Percentiles rank a stretch among this genome's conserved stretches.
phyloP scores from a whole-genome alignment of 257 asterid species.

The Forsythia viridissima region DNA sequence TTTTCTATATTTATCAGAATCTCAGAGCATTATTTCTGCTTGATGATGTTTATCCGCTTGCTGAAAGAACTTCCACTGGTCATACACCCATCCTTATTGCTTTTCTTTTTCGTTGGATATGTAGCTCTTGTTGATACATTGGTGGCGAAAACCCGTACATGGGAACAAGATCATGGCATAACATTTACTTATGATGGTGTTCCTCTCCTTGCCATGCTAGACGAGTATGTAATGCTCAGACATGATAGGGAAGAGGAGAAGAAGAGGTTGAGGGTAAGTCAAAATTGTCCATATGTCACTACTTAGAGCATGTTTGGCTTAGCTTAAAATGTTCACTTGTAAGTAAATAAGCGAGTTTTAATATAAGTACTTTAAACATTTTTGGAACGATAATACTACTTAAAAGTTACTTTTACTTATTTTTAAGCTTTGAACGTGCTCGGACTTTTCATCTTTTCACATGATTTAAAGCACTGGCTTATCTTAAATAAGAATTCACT shows the following conservation, averaged over 20 bases:
- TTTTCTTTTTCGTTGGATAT: constrained; percentile 17
- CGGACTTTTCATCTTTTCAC: too few relatives aligned
- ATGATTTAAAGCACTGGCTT: neutral
- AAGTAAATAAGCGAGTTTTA: neutral
- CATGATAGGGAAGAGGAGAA: constrained; percentile 98
- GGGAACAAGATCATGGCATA: constrained; percentile 88
- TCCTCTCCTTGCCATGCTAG: constrained; percentile 98
- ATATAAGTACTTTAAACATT: neutral
- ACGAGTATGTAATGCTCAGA: constrained; percentile 92
- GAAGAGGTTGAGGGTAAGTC: constrained; percentile 86
- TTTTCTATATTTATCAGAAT: neutral
- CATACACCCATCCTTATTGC: neutral
- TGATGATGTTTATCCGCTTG: neutral
- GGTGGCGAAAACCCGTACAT: constrained; percentile 80
- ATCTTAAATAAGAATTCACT: neutral
- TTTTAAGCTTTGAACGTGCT: neutral
- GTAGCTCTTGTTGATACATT: constrained; percentile 89
- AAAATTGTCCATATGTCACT: neutral
- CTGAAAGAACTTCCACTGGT: neutral
- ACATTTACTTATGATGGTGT: constrained; percentile 91
- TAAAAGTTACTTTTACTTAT: neutral
- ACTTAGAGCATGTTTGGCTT: neutral
- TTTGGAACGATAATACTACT: too few relatives aligned
- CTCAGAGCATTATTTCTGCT: neutral
- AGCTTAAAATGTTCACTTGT: neutral